Percentiles rank a stretch among this genome's conserved stretches.
Evolutionary conservation across 257 asterid genomes (phyloP).

Genomic region (Cinchona pubescens): DNA sequence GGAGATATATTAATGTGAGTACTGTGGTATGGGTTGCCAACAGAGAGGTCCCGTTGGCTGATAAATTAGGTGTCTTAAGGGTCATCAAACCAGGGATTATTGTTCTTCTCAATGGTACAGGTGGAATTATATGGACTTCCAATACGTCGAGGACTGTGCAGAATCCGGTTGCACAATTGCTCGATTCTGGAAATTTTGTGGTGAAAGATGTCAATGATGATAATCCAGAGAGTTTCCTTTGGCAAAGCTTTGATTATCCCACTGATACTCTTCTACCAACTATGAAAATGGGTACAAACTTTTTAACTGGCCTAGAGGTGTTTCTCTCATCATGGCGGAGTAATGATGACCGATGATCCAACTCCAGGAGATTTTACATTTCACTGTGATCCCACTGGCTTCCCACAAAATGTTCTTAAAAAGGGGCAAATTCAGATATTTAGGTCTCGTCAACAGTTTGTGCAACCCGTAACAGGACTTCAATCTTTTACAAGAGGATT

Average conservation of each 20-base stretch:
- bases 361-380: constrained; percentile 21
- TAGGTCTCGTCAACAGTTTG: too few species aligned
- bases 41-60: constrained; percentile 23
- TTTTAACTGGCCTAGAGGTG: constrained; percentile 18
- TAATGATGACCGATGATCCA: constrained; percentile 38
- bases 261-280: constrained; percentile 40
- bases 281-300: constrained; percentile 43
- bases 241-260: constrained; percentile 52
- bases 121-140: constrained; percentile 36
- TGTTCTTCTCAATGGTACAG: constrained; percentile 23
- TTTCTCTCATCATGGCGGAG: constrained; percentile 36
- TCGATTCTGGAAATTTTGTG: constrained; percentile 45
- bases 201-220: constrained; percentile 30
- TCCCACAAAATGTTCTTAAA: constrained; percentile 23
- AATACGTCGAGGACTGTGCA: constrained; percentile 19
- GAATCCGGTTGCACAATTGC: constrained; percentile 30
- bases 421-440: too few species aligned
- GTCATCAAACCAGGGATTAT: constrained; percentile 25
- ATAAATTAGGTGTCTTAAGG: constrained; percentile 24
- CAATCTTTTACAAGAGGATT: constrained; percentile 8
- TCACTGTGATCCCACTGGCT: constrained; percentile 28
- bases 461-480: constrained; percentile 13
- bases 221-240: constrained; percentile 19
- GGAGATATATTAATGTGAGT: constrained; percentile 18
- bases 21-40: constrained; percentile 46